Conservation (phyloP, 2,329 filamentous ascomycete species). For the Cladosporium sphaerospermum region DNA sequence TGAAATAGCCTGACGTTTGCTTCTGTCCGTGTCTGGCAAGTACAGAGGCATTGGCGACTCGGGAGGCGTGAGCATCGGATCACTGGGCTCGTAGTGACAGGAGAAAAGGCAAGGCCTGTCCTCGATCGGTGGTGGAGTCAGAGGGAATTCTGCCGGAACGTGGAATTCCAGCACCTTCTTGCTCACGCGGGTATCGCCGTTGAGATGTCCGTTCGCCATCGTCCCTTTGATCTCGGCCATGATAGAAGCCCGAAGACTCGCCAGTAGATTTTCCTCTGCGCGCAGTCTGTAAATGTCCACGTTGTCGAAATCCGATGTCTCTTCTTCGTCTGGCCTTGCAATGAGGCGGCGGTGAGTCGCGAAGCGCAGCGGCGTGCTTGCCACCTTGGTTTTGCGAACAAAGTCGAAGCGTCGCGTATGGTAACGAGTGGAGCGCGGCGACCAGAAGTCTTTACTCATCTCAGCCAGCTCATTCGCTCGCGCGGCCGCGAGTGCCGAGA, state of each 20-base stretch:
- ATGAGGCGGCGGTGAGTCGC: constrained; percentile 32
- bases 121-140: constrained; percentile 5
- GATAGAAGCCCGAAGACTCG: constrained; percentile 15
- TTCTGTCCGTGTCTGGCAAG: neutral
- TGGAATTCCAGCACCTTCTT: neutral
- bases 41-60: constrained; percentile 13
- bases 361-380: constrained; percentile 36
- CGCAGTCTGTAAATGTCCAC: constrained; percentile 19
- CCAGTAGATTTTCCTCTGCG: constrained; percentile 14
- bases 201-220: constrained; percentile 3
- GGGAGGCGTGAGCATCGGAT: constrained; percentile 16
- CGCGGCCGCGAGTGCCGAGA: constrained; percentile 28
- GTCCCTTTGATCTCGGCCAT: constrained; percentile 12
- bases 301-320: constrained; percentile 33
- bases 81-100: constrained; percentile 21
- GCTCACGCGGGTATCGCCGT: neutral
- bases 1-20: too few species aligned
- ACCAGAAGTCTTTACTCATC: constrained; percentile 41
- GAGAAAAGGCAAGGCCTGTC: constrained; percentile 20
- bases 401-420: constrained; percentile 36
- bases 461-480: constrained; percentile 35
- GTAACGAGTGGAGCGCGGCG: constrained; percentile 32
- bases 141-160: neutral
- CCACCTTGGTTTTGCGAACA: constrained; percentile 35
- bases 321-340: constrained; percentile 31